phyloP scores from a whole-genome alignment of 164 flowering plant species.

The Dillenia suffruticosa region DNA sequence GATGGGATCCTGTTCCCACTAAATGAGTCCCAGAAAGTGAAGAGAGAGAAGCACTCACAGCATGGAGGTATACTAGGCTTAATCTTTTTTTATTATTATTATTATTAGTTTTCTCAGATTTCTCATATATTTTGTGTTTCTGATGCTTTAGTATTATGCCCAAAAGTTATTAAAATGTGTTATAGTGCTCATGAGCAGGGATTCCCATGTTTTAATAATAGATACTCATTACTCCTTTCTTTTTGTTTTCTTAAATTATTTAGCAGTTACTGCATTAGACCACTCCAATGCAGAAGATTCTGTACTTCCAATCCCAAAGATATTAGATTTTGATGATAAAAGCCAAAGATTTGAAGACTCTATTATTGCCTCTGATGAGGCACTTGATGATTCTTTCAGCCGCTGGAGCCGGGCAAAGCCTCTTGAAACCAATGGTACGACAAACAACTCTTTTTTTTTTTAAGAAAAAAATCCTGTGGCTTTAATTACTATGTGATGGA shows the following conservation, averaged over 20 bases:
- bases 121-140: neutral
- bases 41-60: conserved; percentile 29
- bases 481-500: neutral
- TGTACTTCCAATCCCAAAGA: conserved; percentile 59
- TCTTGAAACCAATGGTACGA: conserved; percentile 22
- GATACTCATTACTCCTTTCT: neutral
- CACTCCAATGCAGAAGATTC: conserved; percentile 93
- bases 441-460: neutral
- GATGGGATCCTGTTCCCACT: conserved; percentile 69
- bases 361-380: conserved; percentile 16
- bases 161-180: neutral
- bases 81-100: neutral
- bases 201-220: neutral
- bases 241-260: neutral
- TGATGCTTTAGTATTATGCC: neutral
- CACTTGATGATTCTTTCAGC: conserved; percentile 14
- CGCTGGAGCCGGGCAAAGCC: conserved; percentile 14
- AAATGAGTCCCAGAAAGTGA: conserved; percentile 34
- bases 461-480: neutral
- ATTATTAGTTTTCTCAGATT: neutral
- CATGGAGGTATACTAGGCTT: conserved; percentile 44
- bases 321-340: conserved; percentile 37
- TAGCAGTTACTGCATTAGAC: conserved; percentile 76
- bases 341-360: conserved; percentile 19
- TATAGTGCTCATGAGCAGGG: neutral